Base-by-base conservation (phyloP, 2,329 filamentous ascomycete genomes). In the Talaromyces verruculosus region DNA sequence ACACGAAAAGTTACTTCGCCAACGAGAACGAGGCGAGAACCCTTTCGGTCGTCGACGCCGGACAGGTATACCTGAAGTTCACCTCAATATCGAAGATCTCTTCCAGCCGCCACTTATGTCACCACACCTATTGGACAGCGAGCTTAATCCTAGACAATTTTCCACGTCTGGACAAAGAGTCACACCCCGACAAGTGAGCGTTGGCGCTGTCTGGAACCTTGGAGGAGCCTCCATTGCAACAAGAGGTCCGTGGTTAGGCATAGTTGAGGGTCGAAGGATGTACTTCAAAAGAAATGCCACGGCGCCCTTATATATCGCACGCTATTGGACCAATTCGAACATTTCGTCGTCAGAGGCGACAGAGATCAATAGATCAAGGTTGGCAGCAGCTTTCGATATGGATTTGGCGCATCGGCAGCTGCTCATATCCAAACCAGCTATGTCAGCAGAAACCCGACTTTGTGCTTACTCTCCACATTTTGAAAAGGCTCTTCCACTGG, bases 341-440 rank as follows among this genome's bases (percentile, higher is more conserved):
- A n/a, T 47, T 59, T 81, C 82, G 41, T 77, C 81, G 1, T 83
- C 86, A 43, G 87, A 91, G 43, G 87, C 92, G 47, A 79, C 84
- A 13, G 86, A 89, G 65, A 87, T 86, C 62, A 91, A 96, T 73
- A 87, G 91, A 72, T 85, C 86, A 47, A 87, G 92, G 33, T 79
- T 99, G 64, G 93, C 93, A 8, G 81, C 89, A 17, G 95, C 95
- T 2, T 83, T 98, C 61, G 86, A 91, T n/a, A 84, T 98, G 67
- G 88, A 96, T 73, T 88, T 87, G 55, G 82, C 86, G 35, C 83
- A 85, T 30, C 87, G 87, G 68, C 81, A 96, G 15, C 82, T 97
- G 35, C 84, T 84, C 47, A 88, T 87, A 63, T 75, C 71, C 63
- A 65, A 69, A n/a, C 49, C 59, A 41, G 69, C 66, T 64, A 58